phyloP scores from a whole-genome alignment of 2,329 filamentous ascomycete species.

The Fusarium verticillioides region DNA sequence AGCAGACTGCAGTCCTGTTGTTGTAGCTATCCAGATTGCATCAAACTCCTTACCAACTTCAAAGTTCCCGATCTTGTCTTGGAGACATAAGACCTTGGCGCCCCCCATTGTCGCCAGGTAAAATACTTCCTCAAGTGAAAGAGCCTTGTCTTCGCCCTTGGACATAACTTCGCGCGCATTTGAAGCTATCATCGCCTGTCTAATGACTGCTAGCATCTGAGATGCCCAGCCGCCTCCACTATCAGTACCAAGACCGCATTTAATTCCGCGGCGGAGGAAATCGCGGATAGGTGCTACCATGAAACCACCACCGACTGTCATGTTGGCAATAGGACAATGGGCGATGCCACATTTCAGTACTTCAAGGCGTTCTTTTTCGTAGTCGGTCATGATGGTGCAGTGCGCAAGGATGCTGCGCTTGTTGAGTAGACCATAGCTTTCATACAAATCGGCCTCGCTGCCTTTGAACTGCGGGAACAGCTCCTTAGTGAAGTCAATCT shows the following conservation, averaged over 20 bases:
- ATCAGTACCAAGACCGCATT: slow-evolving; percentile 7
- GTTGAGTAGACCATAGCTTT: slow-evolving; percentile 14
- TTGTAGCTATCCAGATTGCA: slow-evolving; percentile 3
- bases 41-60: slow-evolving; percentile 19
- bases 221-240: slow-evolving; percentile 23
- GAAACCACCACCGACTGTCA: slow-evolving; percentile 15
- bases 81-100: neutral
- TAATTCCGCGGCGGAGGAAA: slow-evolving; percentile 4
- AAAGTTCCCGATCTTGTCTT: slow-evolving; percentile 2
- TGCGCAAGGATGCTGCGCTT: slow-evolving; percentile 11
- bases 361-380: neutral
- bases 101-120: slow-evolving; percentile 4
- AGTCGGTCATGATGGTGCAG: slow-evolving; percentile 20
- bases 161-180: slow-evolving; percentile 8
- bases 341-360: neutral
- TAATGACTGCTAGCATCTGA: slow-evolving; percentile 13
- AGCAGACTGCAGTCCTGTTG: neutral
- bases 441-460: slow-evolving; percentile 13
- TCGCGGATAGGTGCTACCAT: slow-evolving; percentile 18
- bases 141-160: neutral
- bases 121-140: slow-evolving; percentile 16
- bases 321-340: slow-evolving; percentile 17
- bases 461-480: slow-evolving; percentile 15
- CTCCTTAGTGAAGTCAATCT: slow-evolving; percentile 2
- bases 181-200: slow-evolving; percentile 19